These are phyloP conservation scores for Colletotrichum sp. DNA, from an alignment of 2,329 filamentous ascomycete species.

Conservation along the genomic window DNA sequence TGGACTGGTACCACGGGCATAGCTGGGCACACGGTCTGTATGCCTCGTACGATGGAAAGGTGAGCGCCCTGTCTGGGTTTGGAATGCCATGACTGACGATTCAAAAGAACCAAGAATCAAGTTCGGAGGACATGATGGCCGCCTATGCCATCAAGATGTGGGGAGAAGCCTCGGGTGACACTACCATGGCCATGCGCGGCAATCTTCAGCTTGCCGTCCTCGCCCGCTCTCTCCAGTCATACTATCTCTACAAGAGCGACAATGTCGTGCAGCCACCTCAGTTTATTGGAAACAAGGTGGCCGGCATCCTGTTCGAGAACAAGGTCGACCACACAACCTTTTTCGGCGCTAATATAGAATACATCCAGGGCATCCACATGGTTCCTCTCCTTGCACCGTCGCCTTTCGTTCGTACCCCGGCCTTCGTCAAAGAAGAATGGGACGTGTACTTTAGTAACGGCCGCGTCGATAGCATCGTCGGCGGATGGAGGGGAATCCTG, in stretches of 20 bases:
- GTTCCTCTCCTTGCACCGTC: conserved; percentile 75
- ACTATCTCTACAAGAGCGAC: conserved; percentile 78
- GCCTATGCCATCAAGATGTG: conserved; percentile 93
- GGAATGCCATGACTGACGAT: neutral
- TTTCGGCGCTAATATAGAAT: conserved; percentile 77
- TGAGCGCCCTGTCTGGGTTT: conserved; percentile 12
- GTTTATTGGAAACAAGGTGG: conserved; percentile 82
- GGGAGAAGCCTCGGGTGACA: conserved; percentile 79
- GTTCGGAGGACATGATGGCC: conserved; percentile 88
- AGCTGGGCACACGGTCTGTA: conserved; percentile 88
- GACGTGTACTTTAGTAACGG: conserved; percentile 74
- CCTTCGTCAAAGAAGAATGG: conserved; percentile 87
- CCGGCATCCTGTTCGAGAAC: conserved; percentile 85
- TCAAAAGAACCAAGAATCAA: conserved; percentile 75
- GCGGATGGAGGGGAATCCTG: conserved; percentile 86
- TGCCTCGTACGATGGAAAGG: conserved; percentile 75
- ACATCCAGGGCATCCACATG: conserved; percentile 83
- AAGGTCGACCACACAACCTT: conserved; percentile 94
- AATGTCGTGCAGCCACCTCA: conserved; percentile 74
- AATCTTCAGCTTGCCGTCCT: conserved; percentile 86
- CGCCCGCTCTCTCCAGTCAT: conserved; percentile 73
- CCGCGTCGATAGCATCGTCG: conserved; percentile 66
- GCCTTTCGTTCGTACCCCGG: conserved; percentile 66
- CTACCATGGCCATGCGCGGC: conserved; percentile 77
- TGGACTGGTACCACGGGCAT: conserved; percentile 96